Conservation (phyloP, 352 stramenopile genomes). For the Pythium phragmitis region DNA sequence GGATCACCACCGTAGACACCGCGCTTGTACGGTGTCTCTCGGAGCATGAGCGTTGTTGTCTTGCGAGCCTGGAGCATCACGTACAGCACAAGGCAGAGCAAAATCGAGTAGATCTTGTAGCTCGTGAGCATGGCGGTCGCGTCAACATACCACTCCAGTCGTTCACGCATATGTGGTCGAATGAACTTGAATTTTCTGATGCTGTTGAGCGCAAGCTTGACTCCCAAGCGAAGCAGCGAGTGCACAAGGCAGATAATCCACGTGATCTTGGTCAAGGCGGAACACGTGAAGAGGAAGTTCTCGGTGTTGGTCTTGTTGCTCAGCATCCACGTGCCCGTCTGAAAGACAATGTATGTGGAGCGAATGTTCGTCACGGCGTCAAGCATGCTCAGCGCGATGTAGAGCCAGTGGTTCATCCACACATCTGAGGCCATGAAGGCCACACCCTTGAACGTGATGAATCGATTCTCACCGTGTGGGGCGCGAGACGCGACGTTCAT, state of each 20-base stretch:
- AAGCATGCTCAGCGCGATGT: slow-evolving; percentile 26
- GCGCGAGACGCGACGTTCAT: slow-evolving; percentile 8
- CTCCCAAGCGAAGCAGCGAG: slow-evolving; percentile 16
- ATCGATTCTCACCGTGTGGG: not conserved
- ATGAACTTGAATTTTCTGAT: slow-evolving; percentile 66
- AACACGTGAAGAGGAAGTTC: slow-evolving; percentile 30
- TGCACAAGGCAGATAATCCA: slow-evolving; percentile 29
- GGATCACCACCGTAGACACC: slow-evolving; percentile 34
- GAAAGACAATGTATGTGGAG: slow-evolving; percentile 16
- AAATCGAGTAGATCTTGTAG: slow-evolving; percentile 49
- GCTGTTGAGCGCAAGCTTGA: slow-evolving; percentile 6
- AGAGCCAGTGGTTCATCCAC: slow-evolving; percentile 34
- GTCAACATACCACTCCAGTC: slow-evolving; percentile 37
- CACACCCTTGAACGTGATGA: slow-evolving; percentile 9
- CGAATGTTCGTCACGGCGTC: slow-evolving; percentile 17
- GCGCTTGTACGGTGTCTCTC: slow-evolving; percentile 21
- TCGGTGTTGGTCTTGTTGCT: slow-evolving; percentile 17
- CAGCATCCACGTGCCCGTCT: slow-evolving; percentile 29
- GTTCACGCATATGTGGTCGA: slow-evolving; percentile 11
- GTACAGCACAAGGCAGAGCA: slow-evolving; percentile 34
- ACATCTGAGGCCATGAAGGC: slow-evolving; percentile 25
- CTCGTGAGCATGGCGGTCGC: slow-evolving; percentile 34
- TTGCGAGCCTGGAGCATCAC: slow-evolving; percentile 26
- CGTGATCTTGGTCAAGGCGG: slow-evolving; percentile 22
- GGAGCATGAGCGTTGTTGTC: slow-evolving; percentile 37